A percentile compares a stretch with the other conserved stretches of the same genome.
phyloP scores from a whole-genome alignment of 208 protist genomes.

The Strigomonas culicis region DNA sequence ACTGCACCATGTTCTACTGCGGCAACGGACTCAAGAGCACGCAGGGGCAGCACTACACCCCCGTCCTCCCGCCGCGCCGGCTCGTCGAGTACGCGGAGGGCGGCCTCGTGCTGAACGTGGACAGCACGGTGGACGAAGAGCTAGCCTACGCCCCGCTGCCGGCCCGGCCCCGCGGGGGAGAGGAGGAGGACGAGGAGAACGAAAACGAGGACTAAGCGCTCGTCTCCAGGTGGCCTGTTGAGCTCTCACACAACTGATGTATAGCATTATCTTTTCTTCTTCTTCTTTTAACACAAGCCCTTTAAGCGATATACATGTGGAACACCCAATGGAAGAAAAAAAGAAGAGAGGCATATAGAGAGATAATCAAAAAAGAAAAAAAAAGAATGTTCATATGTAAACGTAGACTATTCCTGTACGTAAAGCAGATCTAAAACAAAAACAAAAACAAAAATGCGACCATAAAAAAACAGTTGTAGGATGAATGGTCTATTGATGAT shows the following conservation, averaged over 20 bases:
- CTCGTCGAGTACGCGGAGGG: slow-evolving; percentile 72
- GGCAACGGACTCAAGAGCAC: slow-evolving; percentile 84
- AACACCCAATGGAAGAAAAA: neutral
- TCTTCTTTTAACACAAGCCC: neutral
- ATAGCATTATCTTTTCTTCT: neutral
- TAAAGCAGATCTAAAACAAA: neutral
- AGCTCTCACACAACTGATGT: neutral
- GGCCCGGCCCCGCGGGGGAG: slow-evolving; percentile 36
- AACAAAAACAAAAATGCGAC: slow-evolving; percentile 11
- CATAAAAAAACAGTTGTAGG: slow-evolving; percentile 1
- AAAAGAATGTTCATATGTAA: neutral
- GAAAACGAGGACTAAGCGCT: slow-evolving; percentile 21
- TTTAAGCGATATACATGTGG: neutral
- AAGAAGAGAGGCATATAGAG: neutral
- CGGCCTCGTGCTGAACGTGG: slow-evolving; percentile 67
- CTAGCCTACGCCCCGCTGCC: slow-evolving; percentile 79
- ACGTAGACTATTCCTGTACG: neutral
- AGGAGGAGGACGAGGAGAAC: slow-evolving; percentile 77
- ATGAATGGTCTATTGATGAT: neutral
- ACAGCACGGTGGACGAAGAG: slow-evolving; percentile 87
- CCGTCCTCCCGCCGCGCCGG: slow-evolving; percentile 63
- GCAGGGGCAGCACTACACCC: slow-evolving; percentile 55
- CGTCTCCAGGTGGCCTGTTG: neutral
- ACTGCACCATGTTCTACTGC: slow-evolving; percentile 77
- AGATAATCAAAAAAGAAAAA: slow-evolving; percentile 1